These are phyloP conservation scores for Garcileccinum viscosum DNA, from an alignment of 1,284 basidiomycete genomes.

Conservation along the genomic window DNA sequence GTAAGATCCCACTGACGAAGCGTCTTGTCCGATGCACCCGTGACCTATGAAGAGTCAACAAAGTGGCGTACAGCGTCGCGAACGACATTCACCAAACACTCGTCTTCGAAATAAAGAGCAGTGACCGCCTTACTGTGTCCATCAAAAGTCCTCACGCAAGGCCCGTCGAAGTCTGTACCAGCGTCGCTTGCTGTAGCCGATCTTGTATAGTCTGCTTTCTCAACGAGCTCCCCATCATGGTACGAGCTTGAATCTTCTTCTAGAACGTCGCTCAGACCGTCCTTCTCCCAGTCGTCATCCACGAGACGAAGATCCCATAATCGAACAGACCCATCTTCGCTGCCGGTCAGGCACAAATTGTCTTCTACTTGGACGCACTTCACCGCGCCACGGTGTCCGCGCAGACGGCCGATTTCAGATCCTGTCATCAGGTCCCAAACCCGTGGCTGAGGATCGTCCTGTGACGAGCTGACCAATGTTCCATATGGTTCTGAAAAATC, in stretches of 20 bases:
- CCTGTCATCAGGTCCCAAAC: constrained; percentile 91
- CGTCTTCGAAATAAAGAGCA: constrained; percentile 93
- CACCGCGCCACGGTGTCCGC: constrained; percentile 81
- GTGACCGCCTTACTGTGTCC: constrained; percentile 95
- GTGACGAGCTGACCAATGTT: constrained; percentile 86
- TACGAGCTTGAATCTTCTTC: constrained; percentile 57
- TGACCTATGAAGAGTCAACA: constrained; percentile 64
- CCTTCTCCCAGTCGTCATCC: constrained; percentile 73
- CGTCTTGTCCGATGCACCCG: constrained; percentile 98
- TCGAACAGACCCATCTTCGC: constrained; percentile 83
- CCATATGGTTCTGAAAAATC: constrained; percentile 99
- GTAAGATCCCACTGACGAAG: constrained; percentile 97
- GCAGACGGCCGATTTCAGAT: constrained; percentile 79
- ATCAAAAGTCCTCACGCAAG: constrained; percentile 82
- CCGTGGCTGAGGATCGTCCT: constrained; percentile 77
- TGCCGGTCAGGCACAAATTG: constrained; percentile 89
- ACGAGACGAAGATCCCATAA: constrained; percentile 89
- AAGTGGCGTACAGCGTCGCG: constrained; percentile 5
- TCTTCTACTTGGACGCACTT: constrained; percentile 96
- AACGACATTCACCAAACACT: constrained; percentile 74
- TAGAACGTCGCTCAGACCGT: constrained; percentile 62
- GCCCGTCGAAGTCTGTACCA: constrained; percentile 44
- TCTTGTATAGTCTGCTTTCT: constrained; percentile 44
- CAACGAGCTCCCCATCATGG: constrained; percentile 42
- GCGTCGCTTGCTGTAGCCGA: constrained; percentile 38